Conservation (phyloP, 139 green algal genomes). For the Closterium sp. region DNA sequence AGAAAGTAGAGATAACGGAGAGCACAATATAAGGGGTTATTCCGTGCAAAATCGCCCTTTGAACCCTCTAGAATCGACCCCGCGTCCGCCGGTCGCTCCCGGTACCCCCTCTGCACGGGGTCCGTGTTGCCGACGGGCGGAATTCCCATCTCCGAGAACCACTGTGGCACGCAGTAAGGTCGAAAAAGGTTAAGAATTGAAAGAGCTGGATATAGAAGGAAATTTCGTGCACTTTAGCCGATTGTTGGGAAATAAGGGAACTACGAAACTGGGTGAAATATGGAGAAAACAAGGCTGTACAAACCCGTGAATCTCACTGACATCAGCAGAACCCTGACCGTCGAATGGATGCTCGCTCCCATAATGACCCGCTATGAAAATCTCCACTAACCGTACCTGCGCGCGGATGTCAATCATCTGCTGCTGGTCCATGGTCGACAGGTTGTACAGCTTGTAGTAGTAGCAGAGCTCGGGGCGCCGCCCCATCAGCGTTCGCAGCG, state of each 20-base stretch:
- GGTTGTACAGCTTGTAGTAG: conserved; percentile 71
- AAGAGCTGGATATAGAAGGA: too few relatives aligned
- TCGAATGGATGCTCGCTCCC: too few relatives aligned
- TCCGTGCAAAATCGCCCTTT: too few relatives aligned
- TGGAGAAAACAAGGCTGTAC: too few relatives aligned
- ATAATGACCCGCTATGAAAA: background rate
- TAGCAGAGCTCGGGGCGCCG: conserved; percentile 74
- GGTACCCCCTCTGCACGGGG: background rate
- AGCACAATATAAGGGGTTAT: too few relatives aligned
- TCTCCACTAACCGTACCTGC: background rate
- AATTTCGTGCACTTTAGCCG: too few relatives aligned
- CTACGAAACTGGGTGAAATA: too few relatives aligned
- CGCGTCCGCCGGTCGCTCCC: background rate
- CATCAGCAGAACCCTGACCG: too few relatives aligned
- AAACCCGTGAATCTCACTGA: too few relatives aligned
- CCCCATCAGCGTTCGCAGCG: conserved; percentile 75
- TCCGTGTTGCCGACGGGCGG: background rate
- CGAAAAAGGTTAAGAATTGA: too few relatives aligned
- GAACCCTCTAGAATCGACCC: background rate
- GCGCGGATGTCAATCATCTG: conserved; percentile 64
- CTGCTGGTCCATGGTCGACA: conserved; percentile 72
- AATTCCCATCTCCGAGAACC: background rate
- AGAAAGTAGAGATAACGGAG: too few relatives aligned
- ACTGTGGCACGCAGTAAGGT: background rate
- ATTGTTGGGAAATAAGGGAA: too few relatives aligned